Conservation (phyloP, 2,329 filamentous ascomycete species). For the Thyridium curvatum region DNA sequence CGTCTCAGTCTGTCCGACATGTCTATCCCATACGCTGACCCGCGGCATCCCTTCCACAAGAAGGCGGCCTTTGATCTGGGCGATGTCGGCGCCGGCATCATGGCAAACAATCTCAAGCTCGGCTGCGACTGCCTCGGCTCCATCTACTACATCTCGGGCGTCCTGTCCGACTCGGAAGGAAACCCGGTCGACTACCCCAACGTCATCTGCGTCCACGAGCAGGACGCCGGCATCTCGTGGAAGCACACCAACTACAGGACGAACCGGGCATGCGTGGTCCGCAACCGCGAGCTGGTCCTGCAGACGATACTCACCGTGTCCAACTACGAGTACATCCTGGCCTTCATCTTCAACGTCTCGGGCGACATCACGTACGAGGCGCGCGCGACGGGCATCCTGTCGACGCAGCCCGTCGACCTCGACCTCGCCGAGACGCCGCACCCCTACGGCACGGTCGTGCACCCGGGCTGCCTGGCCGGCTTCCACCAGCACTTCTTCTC, state of each 20-base stretch:
- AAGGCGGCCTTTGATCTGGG: slow-evolving; percentile 66
- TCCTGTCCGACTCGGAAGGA: slow-evolving; percentile 47
- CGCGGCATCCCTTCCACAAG: slow-evolving; percentile 53
- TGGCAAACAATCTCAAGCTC: slow-evolving; percentile 59
- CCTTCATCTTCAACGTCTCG: slow-evolving; percentile 8
- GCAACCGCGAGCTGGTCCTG: slow-evolving; percentile 63
- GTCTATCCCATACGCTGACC: slow-evolving; percentile 57
- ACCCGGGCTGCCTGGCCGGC: slow-evolving; percentile 43
- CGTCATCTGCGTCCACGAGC: slow-evolving; percentile 63
- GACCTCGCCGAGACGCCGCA: no score
- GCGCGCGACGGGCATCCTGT: slow-evolving; percentile 64
- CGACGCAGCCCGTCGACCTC: slow-evolving; percentile 64
- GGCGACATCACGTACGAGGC: slow-evolving; percentile 50
- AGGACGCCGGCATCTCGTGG: slow-evolving; percentile 65
- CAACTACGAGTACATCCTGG: slow-evolving; percentile 42
- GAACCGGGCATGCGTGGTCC: slow-evolving; percentile 56
- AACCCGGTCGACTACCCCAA: slow-evolving; percentile 42
- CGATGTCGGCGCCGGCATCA: slow-evolving; percentile 57
- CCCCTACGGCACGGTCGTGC: slow-evolving; percentile 43
- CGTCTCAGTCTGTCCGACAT: slow-evolving; percentile 56
- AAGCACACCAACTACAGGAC: slow-evolving; percentile 48
- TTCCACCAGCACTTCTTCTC: slow-evolving; percentile 54
- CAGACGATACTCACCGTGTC: slow-evolving; percentile 58
- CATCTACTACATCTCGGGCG: slow-evolving; percentile 50
- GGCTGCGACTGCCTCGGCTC: slow-evolving; percentile 65